These are phyloP conservation scores for Singerocomus inundabilis DNA, from an alignment of 1,284 basidiomycete species.

Conservation along the genomic window DNA sequence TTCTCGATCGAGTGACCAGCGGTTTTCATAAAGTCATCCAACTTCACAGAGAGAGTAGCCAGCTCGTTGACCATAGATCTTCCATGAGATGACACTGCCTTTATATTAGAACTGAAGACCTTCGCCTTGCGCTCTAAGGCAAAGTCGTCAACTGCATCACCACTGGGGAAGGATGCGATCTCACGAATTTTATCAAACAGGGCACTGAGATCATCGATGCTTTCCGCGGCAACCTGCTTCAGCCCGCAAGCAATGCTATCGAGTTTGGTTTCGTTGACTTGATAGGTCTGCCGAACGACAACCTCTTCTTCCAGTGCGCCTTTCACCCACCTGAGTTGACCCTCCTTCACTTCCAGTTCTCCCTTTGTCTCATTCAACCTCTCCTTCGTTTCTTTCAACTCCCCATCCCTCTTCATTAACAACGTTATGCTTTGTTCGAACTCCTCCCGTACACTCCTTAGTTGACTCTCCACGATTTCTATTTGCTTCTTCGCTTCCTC, in stretches of 20 bases:
- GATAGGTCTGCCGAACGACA: conserved; percentile 73
- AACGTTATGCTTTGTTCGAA: conserved; percentile 85
- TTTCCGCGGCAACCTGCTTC: conserved; percentile 65
- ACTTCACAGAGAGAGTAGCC: conserved; percentile 51
- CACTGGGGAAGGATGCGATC: conserved; percentile 22
- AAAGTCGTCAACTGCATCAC: conserved; percentile 11
- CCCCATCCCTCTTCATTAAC: conserved; percentile 71
- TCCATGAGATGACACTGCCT: conserved; percentile 62
- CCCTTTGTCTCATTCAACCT: conserved; percentile 56
- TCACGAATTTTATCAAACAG: conserved; percentile 84
- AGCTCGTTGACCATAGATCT: conserved; percentile 53
- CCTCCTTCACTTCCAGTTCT: conserved; percentile 51
- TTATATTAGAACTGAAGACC: conserved; percentile 65
- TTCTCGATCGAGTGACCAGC: conserved; percentile 52
- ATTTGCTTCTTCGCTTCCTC: conserved; percentile 82
- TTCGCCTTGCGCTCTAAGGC: conserved; percentile 70
- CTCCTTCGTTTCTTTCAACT: conserved; percentile 66
- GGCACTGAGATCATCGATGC: conserved; percentile 68
- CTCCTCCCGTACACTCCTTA: conserved; percentile 80
- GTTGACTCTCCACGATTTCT: conserved; percentile 79
- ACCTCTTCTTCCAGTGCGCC: conserved; percentile 73
- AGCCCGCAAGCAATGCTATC: conserved; percentile 71
- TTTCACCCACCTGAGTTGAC: conserved; percentile 55
- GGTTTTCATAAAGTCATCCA: conserved; percentile 62
- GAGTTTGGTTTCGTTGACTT: conserved; percentile 70